These are phyloP conservation scores for Kingdonia uniflora DNA, from an alignment of 164 flowering plant genomes.

Conservation along the genomic window DNA sequence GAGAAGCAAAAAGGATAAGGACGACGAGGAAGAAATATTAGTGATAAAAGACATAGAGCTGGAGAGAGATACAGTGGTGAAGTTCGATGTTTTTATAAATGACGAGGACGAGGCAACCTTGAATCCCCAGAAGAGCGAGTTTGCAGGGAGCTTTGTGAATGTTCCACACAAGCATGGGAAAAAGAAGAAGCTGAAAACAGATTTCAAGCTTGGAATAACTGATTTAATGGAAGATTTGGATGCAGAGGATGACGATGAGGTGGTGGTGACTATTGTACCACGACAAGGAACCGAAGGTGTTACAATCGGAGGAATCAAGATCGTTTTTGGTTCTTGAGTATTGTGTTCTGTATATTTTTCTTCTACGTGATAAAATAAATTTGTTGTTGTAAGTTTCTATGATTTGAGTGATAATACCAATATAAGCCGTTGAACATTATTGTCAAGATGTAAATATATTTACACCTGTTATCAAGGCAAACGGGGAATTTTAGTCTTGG, in stretches of 20 bases:
- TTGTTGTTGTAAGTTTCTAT: neutral
- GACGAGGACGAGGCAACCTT: conserved; percentile 15
- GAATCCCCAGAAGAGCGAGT: conserved; percentile 16
- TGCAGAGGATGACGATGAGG: conserved; percentile 11
- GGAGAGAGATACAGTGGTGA: conserved; percentile 1
- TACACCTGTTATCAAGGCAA: no score
- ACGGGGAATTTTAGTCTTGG: no score
- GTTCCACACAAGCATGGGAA: conserved; percentile 12
- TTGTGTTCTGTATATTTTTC: neutral
- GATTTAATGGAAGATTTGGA: conserved; percentile 19
- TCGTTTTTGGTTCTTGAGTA: conserved; percentile 7
- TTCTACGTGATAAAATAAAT: neutral
- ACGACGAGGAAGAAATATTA: neutral
- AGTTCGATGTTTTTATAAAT: conserved; percentile 34
- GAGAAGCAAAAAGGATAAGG: no score
- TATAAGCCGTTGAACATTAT: neutral
- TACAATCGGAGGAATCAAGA: conserved; percentile 9
- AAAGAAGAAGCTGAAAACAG: conserved; percentile 12
- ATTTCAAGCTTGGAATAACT: conserved; percentile 17
- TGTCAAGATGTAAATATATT: no score
- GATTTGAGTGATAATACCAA: neutral
- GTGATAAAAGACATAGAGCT: conserved; percentile 5
- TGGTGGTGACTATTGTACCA: conserved; percentile 14
- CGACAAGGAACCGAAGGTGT: conserved; percentile 3
- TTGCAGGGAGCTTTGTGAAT: conserved; percentile 26